A percentile compares a stretch with the other conserved stretches of the same genome.
Evolutionary conservation across 305 asterid genomes (phyloP).

Genomic region (Fraxinus latifolia): DNA sequence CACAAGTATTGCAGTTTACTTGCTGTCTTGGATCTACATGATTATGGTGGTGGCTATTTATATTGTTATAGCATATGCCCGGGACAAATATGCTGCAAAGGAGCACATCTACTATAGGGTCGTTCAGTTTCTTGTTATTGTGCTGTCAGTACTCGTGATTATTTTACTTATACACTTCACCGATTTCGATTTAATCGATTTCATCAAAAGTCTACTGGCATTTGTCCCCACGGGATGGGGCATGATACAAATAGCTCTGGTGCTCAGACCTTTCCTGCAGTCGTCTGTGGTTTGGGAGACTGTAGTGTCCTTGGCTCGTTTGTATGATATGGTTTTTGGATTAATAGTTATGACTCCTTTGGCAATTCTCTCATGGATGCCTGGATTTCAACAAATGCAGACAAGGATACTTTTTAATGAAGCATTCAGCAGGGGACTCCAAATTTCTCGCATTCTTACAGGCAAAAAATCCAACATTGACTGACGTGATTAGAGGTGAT

Average conservation of each 20-base stretch:
- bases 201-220: constrained; percentile 73
- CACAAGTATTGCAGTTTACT: constrained; percentile 68
- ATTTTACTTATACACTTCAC: constrained; percentile 56
- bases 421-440: constrained; percentile 95
- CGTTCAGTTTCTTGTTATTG: constrained; percentile 70
- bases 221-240: constrained; percentile 99
- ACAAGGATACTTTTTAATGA: constrained; percentile 91
- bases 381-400: constrained; percentile 96
- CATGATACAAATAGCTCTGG: constrained; percentile 78
- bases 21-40: constrained; percentile 81
- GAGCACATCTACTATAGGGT: constrained; percentile 72
- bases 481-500: constrained; percentile 46
- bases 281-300: constrained; percentile 80
- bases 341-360: constrained; percentile 81
- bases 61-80: constrained; percentile 65
- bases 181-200: constrained; percentile 40
- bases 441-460: constrained; percentile 79
- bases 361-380: constrained; percentile 91
- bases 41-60: constrained; percentile 57
- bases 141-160: constrained; percentile 46
- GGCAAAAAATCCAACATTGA: constrained; percentile 60
- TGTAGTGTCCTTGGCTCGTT: constrained; percentile 82
- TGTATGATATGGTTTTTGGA: constrained; percentile 84
- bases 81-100: constrained; percentile 68
- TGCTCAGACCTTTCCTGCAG: constrained; percentile 83